These are phyloP conservation scores for Collybia mongolica DNA, from an alignment of 768 basidiomycete species.

Conservation along the genomic window DNA sequence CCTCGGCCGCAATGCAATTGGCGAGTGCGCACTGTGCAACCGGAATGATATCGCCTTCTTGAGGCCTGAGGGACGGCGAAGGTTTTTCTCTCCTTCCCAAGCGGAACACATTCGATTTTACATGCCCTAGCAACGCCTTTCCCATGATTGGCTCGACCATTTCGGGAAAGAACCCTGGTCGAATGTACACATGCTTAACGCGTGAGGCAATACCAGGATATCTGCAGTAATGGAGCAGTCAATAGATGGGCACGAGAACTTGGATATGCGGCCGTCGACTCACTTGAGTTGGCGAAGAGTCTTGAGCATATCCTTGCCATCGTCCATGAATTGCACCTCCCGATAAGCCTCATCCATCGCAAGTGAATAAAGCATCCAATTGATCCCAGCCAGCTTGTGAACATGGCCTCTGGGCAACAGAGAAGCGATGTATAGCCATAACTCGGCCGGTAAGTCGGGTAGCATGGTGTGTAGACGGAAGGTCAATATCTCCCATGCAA, in stretches of 20 bases:
- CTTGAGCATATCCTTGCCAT: constrained; percentile 17
- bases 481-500: too few relatives aligned
- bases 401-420: constrained; percentile 2
- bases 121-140: too few relatives aligned
- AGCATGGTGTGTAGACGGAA: neutral
- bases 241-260: neutral
- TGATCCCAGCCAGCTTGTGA: constrained; percentile 26
- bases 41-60: constrained; percentile 11
- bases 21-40: constrained; percentile 5
- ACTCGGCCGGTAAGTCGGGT: neutral
- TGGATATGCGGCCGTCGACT: neutral
- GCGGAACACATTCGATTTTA: too few relatives aligned
- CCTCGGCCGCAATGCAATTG: constrained; percentile 11
- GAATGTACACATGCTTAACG: constrained; percentile 21
- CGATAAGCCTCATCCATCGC: constrained; percentile 26
- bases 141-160: constrained; percentile 9
- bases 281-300: constrained; percentile 18
- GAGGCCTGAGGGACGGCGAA: neutral
- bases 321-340: constrained; percentile 22
- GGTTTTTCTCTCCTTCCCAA: too few relatives aligned
- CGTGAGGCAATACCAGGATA: constrained; percentile 17
- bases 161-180: constrained; percentile 24
- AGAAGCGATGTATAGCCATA: neutral
- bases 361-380: constrained; percentile 25
- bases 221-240: neutral